Base-by-base conservation (phyloP, 2,329 filamentous ascomycete species). In the Monosporascus ibericus region DNA sequence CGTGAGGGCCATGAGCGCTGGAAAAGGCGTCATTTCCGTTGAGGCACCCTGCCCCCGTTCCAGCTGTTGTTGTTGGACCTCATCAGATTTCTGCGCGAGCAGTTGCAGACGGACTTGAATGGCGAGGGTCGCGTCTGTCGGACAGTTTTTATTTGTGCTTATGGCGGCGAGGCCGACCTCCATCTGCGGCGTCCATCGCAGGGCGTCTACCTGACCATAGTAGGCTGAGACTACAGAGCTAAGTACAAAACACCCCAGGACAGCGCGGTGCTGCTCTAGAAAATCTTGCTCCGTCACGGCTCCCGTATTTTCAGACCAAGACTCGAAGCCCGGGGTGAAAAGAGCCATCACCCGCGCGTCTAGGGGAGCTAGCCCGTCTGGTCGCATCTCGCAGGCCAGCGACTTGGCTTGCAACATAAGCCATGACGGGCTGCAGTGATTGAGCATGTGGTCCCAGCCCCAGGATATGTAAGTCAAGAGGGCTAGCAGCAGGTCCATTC, bases 111-210 rank as follows among this genome's bases (percentile, higher is more conserved):
- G 70, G 8, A 72, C 64, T 57, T 72, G 71, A 27, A 61, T 53
- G 8, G 62, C 61, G 44, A 73, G 67, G 9, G 58, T 25, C 11
- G 59, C 56, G 55, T 73, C 70, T 1, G 59, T 53, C 5, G 60
- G 55, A 36, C 58, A 68, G 24, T 58, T 44, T 3, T 61, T 59
- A 51, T 52, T 67, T 2, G 53, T 54, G 40, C 54, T 53, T 6
- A 72, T 59, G 18, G 63, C 49, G 40, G 48, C 58, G 48, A 72
- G 64, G 2, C 63, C 63, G 36, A 70, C 65, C 53, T 71, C 70
- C 69, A 72, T 71, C 49, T 67, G 65, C n/a, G 65, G 56, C 3
- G 67, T 69, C 70, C 70, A 72, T 48, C 63, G 61, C 42, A 71
- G 48, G 18, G 68, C 58, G 38, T 70, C 67, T 52, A 64, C 60